Evolutionary conservation across 805 yeast genomes (phyloP).

Genomic region (Wickerhamomyces kurtzmanii): DNA sequence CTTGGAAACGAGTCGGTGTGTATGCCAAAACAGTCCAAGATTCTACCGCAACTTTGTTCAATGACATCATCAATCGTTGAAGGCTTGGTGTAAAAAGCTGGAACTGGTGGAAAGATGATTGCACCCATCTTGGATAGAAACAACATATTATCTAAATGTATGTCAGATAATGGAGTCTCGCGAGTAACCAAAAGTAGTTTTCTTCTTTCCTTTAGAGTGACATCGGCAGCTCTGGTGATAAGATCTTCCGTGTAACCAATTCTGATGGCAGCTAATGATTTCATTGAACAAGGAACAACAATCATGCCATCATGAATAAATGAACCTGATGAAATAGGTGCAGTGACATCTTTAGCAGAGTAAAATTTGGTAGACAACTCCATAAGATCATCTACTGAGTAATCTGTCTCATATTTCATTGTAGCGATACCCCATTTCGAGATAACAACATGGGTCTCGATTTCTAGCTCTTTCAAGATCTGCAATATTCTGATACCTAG

Average conservation of each 20-base stretch:
- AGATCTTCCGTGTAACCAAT: constrained; percentile 19
- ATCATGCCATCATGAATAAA: constrained; percentile 21
- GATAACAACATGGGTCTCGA: constrained; percentile 17
- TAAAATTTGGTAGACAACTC: constrained; percentile 11
- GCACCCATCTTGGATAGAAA: constrained; percentile 11
- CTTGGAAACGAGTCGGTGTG: constrained; percentile 14
- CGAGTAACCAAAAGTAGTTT: constrained; percentile 15
- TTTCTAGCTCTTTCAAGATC: constrained; percentile 7
- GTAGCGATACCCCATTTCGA: constrained; percentile 21
- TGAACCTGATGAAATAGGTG: constrained; percentile 19
- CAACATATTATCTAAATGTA: constrained; percentile 19
- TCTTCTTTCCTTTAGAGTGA: constrained; percentile 17
- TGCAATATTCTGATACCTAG: constrained; percentile 15
- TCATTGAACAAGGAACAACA: constrained; percentile 21
- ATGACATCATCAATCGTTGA: constrained; percentile 14
- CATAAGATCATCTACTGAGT: constrained; percentile 9
- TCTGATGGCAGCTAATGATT: constrained; percentile 17
- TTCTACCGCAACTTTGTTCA: constrained; percentile 17
- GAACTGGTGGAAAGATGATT: constrained; percentile 18
- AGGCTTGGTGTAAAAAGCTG: constrained; percentile 19
- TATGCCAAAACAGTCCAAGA: constrained; percentile 17
- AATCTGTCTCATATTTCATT: constrained; percentile 19
- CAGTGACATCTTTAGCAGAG: constrained; percentile 16
- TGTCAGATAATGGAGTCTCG: constrained; percentile 19
- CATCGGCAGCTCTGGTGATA: constrained; percentile 20